Base-by-base conservation (phyloP, 73 alveolate genomes). In the Blepharisma japonicum region DNA sequence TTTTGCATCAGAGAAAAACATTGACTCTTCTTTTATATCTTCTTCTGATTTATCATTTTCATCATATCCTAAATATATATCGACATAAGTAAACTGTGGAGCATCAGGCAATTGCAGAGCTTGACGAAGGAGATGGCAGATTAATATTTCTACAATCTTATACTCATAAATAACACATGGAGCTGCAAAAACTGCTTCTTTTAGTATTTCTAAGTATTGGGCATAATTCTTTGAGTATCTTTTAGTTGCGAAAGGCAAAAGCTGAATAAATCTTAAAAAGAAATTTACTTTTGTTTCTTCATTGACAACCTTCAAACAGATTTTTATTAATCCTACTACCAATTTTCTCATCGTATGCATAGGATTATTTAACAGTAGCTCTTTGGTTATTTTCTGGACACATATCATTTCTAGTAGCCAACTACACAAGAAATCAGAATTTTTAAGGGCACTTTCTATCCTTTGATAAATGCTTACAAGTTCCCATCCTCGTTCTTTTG, bases 361-460 rank as follows among this genome's bases (percentile, higher is more conserved):
- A 45, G 80, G 80, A 45, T 47, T 45, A 70, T 39, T 8, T 38
- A 70, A 7, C 2, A 70, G 27, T 2, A 70, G 66, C 5, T 70
- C 80, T 14, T 45, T 23, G n/a, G 66, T 70, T n/a, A 70, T 54
- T n/a, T 70, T n/a, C 39, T 45, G 32, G 20, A 11, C 47, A 38
- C 46, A 70, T 14, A 70, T 45, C 25, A 25, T n/a, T 18, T 70
- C 80, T 70, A 70, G 5, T 9, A 47, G 4, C 80, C 80, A 70
- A 5, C 4, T 25, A 70, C 55, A 18, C n/a, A 70, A 11, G n/a
- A 0, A 72, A 38, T 9, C 11, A 45, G 18, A 11, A 9, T 3
- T 3, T 25, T 2, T 45, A 9, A 70, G 9, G 5, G 9, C 3
- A 1, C 4, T n/a, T 25, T 70, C 66, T 18, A 70, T 39, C 80